Percentiles rank a stretch among this genome's conserved stretches.
Evolutionary conservation across 805 yeast genomes (phyloP).

Genomic region (Nakazawaea sp.): DNA sequence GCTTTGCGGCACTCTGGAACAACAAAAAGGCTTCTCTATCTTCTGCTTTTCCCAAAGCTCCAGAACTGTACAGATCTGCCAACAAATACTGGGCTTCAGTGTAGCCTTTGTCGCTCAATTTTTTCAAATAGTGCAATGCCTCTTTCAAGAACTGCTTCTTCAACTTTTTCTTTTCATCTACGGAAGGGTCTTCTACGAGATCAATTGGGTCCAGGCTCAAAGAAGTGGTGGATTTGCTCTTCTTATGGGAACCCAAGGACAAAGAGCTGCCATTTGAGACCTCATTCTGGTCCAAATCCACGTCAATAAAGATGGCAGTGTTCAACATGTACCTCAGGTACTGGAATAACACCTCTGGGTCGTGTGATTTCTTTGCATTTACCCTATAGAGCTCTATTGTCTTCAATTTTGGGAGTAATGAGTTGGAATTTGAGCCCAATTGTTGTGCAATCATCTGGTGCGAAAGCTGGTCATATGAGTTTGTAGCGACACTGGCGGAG

Average conservation of each 20-base stretch:
- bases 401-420: constrained; percentile 66
- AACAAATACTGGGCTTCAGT: constrained; percentile 87
- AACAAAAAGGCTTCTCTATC: constrained; percentile 66
- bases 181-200: neutral
- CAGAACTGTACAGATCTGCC: constrained; percentile 85
- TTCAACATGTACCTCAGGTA: constrained; percentile 88
- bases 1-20: constrained; percentile 88
- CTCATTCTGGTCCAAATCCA: constrained; percentile 13
- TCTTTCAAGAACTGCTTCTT: constrained; percentile 64
- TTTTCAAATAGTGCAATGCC: constrained; percentile 62
- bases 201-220: constrained; percentile 8
- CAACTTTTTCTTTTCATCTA: constrained; percentile 24
- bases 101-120: constrained; percentile 72
- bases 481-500: constrained; percentile 1
- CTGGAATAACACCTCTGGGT: constrained; percentile 81
- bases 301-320: constrained; percentile 63
- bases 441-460: constrained; percentile 11
- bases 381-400: constrained; percentile 83
- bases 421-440: constrained; percentile 13
- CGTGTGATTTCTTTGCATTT: constrained; percentile 79
- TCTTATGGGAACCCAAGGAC: constrained; percentile 15
- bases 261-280: neutral
- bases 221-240: constrained; percentile 19
- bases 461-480: constrained; percentile 3
- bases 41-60: constrained; percentile 77